A percentile compares a stretch with the other conserved stretches of the same genome.
phyloP scores from a whole-genome alignment of 208 protist genomes.

The Pavlovales sp. region DNA sequence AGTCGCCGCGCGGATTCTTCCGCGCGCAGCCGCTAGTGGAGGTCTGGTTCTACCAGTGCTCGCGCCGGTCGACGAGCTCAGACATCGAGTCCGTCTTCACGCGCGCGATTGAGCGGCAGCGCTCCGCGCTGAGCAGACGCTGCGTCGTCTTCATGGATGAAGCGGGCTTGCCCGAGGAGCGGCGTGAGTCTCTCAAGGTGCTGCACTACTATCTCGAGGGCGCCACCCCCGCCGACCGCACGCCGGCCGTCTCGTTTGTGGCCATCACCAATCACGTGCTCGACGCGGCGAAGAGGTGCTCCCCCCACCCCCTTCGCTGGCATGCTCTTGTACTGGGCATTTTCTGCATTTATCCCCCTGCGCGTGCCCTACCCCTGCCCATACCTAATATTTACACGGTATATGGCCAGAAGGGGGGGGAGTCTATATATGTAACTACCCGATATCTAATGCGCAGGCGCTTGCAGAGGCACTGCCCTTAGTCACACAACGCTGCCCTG shows the following conservation, averaged over 20 bases:
- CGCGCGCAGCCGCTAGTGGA: not conserved
- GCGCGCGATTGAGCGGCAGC: conserved; percentile 2
- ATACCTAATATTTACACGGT: too few species aligned
- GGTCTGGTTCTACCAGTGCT: conserved; percentile 7
- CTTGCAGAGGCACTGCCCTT: too few species aligned
- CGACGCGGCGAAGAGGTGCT: conserved; percentile 32
- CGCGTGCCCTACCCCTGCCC: too few species aligned
- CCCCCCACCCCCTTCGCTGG: too few species aligned
- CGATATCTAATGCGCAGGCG: too few species aligned
- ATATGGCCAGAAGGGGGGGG: too few species aligned
- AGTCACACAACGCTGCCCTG: too few species aligned
- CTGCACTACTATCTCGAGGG: conserved; percentile 38
- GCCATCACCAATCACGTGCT: conserved; percentile 32
- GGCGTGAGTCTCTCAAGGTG: conserved; percentile 29
- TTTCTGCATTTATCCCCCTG: too few species aligned
- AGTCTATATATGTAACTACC: too few species aligned
- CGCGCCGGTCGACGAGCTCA: not conserved
- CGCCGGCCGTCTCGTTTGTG: not conserved
- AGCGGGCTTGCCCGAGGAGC: conserved; percentile 27
- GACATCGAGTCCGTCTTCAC: conserved; percentile 14
- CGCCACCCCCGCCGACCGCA: not conserved
- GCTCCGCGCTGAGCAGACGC: not conserved
- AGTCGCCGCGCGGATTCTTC: not conserved
- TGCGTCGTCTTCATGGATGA: conserved; percentile 43
- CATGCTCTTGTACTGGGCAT: too few species aligned